Base-by-base conservation (phyloP, 106 monocot species). In the Gastrodia elata region DNA sequence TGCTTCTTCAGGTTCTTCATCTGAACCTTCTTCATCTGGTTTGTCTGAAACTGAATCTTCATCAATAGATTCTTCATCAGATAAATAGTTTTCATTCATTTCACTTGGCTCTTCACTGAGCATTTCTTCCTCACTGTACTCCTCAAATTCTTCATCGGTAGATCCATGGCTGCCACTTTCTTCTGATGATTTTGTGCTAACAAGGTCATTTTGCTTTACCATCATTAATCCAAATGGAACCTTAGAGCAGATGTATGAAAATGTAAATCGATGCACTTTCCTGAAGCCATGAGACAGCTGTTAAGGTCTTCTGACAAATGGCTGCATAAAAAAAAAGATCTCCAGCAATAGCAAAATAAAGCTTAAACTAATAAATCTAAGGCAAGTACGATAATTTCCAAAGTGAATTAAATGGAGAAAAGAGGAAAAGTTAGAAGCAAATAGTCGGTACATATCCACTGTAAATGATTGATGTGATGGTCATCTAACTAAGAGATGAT, bases 71-170 rank as follows among this genome's bases (percentile, higher is more conserved):
- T 38, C 68, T 35, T 38, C 68, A 38, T 11, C 68, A 68, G 20
- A 39, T 39, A 38, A 14, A 68, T 46, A 65, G 30, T 69, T 64
- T 35, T 76, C 76, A 33, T 37, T 65, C 26, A 30, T 2, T 22
- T 39, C 70, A n/a, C n/a, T n/a, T n/a, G n/a, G n/a, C 33, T 77
- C 75, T 69, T 69, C 76, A 18, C 37, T 27, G 42, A 30, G 33
- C 38, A 68, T 68, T 69, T 68, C 77, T 41, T 70, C 70, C 9
- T 57, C 57, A 25, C 68, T 37, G 41, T 15, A 25, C 36, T 69
- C 44, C 35, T 68, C 49, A 38, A 11, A 24, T 41, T 68, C 76
- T 52, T 48, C 20, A 22, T 35, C 34, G 0, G 34, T 26, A 38
- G 25, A 27, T 32, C 57, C 70, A 39, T 70, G 30, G 25, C 70